Conservation (phyloP, 805 yeast genomes). For the Schizosaccharomyces octosporus region DNA sequence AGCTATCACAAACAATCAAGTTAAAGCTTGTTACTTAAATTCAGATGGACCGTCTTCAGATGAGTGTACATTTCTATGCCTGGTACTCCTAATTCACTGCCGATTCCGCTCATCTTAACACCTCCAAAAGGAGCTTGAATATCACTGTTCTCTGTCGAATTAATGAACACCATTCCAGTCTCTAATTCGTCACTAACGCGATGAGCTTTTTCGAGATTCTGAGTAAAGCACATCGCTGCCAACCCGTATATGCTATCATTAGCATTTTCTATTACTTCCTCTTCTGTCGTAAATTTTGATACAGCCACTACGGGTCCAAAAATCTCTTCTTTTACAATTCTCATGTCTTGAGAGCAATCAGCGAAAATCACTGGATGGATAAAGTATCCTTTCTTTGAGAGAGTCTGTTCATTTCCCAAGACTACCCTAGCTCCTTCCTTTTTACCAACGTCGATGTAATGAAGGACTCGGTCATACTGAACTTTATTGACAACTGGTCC, state of each 20-base stretch:
- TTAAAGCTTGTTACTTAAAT: constrained; percentile 18
- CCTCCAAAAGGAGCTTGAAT: constrained; percentile 59
- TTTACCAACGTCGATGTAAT: constrained; percentile 52
- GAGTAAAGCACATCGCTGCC: constrained; percentile 78
- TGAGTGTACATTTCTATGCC: constrained; percentile 51
- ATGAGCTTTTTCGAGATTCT: constrained; percentile 47
- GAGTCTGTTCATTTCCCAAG: constrained; percentile 53
- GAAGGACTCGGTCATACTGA: constrained; percentile 56
- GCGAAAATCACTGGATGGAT: constrained; percentile 60
- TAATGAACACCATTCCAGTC: constrained; percentile 82
- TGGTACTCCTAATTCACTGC: constrained; percentile 56
- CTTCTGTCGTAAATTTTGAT: constrained; percentile 56
- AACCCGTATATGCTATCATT: constrained; percentile 67
- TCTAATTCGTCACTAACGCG: constrained; percentile 48
- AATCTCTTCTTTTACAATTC: constrained; percentile 67
- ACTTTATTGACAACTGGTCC: constrained; percentile 76
- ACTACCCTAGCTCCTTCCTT: constrained; percentile 64
- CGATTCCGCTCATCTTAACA: constrained; percentile 52
- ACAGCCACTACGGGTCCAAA: constrained; percentile 84
- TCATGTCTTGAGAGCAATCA: constrained; percentile 49
- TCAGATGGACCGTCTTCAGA: constrained; percentile 53
- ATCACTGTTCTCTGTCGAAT: constrained; percentile 60
- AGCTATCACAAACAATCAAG: too few relatives aligned
- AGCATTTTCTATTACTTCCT: constrained; percentile 54
- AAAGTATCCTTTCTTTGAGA: constrained; percentile 29